A percentile compares a stretch with the other conserved stretches of the same genome.
phyloP scores from a whole-genome alignment of 345 rosid genomes.

The Pistacia atlantica region DNA sequence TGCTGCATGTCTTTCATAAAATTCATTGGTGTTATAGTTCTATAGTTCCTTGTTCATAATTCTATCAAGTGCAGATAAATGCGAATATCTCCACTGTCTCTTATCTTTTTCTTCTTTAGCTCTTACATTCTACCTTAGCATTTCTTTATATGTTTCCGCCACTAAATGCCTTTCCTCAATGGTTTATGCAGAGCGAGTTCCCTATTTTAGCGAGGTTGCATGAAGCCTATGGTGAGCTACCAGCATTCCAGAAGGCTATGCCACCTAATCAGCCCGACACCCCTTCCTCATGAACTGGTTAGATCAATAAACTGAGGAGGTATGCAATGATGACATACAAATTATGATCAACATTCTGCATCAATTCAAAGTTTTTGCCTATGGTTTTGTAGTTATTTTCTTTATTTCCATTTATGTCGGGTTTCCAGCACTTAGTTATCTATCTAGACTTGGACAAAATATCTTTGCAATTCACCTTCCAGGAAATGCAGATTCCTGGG shows the following conservation, averaged over 20 bases:
- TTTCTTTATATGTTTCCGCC: neutral
- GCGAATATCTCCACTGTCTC: neutral
- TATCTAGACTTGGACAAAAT: neutral
- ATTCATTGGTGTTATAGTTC: neutral
- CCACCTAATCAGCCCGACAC: conserved; percentile 51
- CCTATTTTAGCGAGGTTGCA: conserved; percentile 61
- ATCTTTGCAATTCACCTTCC: neutral
- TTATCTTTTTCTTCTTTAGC: neutral
- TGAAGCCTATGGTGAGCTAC: conserved; percentile 51
- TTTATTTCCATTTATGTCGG: neutral
- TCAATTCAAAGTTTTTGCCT: neutral
- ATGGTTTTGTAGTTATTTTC: neutral
- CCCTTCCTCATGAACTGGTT: conserved; percentile 22
- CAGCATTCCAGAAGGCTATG: conserved; percentile 45
- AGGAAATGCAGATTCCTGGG: neutral
- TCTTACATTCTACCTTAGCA: neutral
- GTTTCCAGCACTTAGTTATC: too few species aligned
- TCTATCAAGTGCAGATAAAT: neutral
- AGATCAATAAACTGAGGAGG: neutral
- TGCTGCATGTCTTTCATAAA: neutral
- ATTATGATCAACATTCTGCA: neutral
- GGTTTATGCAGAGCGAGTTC: conserved; percentile 49
- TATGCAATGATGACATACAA: neutral
- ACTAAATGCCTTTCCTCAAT: neutral
- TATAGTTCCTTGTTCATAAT: too few species aligned